Percentiles rank a stretch among this genome's conserved stretches.
These are phyloP conservation scores for Apophysomyces elegans DNA, from an alignment of 371 early-diverging fungal species.

Conservation along the genomic window DNA sequence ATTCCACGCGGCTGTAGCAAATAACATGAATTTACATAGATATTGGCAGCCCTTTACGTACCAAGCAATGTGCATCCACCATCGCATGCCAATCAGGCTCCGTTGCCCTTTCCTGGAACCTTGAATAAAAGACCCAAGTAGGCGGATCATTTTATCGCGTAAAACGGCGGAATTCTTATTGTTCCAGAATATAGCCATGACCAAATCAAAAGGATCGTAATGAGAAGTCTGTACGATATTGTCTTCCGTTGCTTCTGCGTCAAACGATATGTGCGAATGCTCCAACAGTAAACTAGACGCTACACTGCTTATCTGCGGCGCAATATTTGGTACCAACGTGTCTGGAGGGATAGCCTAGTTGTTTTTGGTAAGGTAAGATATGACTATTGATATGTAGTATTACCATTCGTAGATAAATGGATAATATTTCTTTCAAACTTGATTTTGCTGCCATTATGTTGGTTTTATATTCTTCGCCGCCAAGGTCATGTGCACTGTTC, in stretches of 20 bases:
- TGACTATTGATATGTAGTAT: background rate
- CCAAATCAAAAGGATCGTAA: conserved; percentile 36
- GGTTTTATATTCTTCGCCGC: conserved; percentile 19
- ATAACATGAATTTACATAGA: background rate
- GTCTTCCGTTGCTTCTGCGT: conserved; percentile 19
- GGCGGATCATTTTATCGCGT: conserved; percentile 28
- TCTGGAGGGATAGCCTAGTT: conserved; percentile 41
- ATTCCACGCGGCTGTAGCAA: background rate
- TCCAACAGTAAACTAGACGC: conserved; percentile 15
- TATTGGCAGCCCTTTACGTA: conserved; percentile 16
- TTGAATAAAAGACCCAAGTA: conserved; percentile 32
- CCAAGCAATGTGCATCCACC: conserved; percentile 45
- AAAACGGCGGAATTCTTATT: conserved; percentile 17
- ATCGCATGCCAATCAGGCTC: conserved; percentile 40
- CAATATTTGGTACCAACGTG: conserved; percentile 32
- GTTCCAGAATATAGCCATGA: conserved; percentile 34
- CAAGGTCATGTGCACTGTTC: conserved; percentile 8
- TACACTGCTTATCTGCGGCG: conserved; percentile 29
- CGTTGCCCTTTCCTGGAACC: conserved; percentile 22
- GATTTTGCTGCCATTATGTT: conserved; percentile 31
- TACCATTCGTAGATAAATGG: conserved; percentile 46
- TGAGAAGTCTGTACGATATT: conserved; percentile 19
- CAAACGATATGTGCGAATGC: conserved; percentile 7
- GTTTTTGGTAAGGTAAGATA: background rate
- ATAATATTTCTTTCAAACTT: conserved; percentile 43